A percentile compares a stretch with the other conserved stretches of the same genome.
Evolutionary conservation across 441 rosid species (phyloP).

Genomic region (Eruca vesicaria): DNA sequence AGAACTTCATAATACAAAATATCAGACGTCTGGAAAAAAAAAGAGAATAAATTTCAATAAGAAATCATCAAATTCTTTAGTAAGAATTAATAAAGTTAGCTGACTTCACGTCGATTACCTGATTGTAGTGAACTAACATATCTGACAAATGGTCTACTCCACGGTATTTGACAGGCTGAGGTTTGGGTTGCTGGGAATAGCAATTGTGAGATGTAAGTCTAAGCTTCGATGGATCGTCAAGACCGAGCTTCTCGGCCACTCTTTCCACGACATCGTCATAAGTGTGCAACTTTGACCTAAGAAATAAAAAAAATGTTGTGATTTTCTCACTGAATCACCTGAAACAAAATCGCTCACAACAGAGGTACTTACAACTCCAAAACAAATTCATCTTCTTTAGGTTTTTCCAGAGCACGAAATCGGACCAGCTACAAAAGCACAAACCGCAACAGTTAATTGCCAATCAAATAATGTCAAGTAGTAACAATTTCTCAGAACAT

Average conservation of each 20-base stretch:
- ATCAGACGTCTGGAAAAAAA: constrained; percentile 70
- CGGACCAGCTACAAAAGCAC: constrained; percentile 52
- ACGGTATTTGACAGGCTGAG: constrained; percentile 82
- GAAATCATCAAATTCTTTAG: too few species aligned
- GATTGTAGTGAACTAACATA: constrained; percentile 92
- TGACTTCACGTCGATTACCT: too few species aligned
- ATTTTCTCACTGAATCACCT: too few species aligned
- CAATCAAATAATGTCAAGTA: constrained; percentile 2
- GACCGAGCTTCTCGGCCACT: constrained; percentile 77
- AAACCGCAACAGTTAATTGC: constrained; percentile 6
- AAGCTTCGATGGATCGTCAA: constrained; percentile 86
- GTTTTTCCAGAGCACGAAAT: constrained; percentile 82
- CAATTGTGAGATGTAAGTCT: constrained; percentile 96
- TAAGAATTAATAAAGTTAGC: too few species aligned
- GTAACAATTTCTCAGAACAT: constrained; percentile 2
- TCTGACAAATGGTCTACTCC: constrained; percentile 85
- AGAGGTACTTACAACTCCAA: constrained; percentile 84
- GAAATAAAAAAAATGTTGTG: too few species aligned
- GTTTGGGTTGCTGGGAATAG: constrained; percentile 98
- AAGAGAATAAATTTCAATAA: constrained; percentile 15
- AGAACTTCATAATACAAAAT: constrained; percentile 92
- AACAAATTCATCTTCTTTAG: constrained; percentile 88
- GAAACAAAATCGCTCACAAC: too few species aligned
- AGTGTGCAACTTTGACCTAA: constrained; percentile 84
- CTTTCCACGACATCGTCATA: constrained; percentile 92